These are phyloP conservation scores for Metschnikowia cubensis DNA, from an alignment of 805 yeast species.

Conservation along the genomic window DNA sequence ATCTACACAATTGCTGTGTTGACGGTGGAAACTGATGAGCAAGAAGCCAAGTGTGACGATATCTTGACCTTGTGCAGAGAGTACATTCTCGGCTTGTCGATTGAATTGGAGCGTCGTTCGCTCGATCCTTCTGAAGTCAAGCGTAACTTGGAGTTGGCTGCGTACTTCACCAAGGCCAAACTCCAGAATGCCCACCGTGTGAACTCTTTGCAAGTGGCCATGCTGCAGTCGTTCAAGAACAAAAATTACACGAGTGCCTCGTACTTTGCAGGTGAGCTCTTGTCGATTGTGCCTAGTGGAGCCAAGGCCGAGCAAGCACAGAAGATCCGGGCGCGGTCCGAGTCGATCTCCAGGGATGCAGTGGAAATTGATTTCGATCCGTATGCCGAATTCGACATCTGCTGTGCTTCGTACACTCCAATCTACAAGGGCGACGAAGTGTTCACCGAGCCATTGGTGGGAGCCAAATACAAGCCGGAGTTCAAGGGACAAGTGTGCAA, in stretches of 20 bases:
- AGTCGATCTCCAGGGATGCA: slow-evolving; percentile 77
- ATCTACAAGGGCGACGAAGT: slow-evolving; percentile 71
- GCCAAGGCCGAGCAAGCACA: slow-evolving; percentile 85
- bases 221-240: slow-evolving; percentile 85
- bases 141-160: slow-evolving; percentile 91
- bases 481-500: slow-evolving; percentile 77
- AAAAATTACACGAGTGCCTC: slow-evolving; percentile 88
- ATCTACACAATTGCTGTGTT: slow-evolving; percentile 71
- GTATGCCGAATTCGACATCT: slow-evolving; percentile 83
- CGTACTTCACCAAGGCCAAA: slow-evolving; percentile 85
- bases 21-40: slow-evolving; percentile 68
- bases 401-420: slow-evolving; percentile 85
- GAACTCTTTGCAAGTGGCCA: slow-evolving; percentile 90
- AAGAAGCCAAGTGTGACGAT: slow-evolving; percentile 70
- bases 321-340: slow-evolving; percentile 77
- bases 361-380: slow-evolving; percentile 90
- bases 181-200: slow-evolving; percentile 79
- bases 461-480: slow-evolving; percentile 76
- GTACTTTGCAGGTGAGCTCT: slow-evolving; percentile 80
- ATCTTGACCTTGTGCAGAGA: slow-evolving; percentile 75
- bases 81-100: slow-evolving; percentile 86
- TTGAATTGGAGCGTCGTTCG: slow-evolving; percentile 84
- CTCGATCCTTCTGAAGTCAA: slow-evolving; percentile 67
- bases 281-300: slow-evolving; percentile 66
- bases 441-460: slow-evolving; percentile 79